Conservation (phyloP, 2,329 filamentous ascomycete species). For the Scleromitrula shiraiana region DNA sequence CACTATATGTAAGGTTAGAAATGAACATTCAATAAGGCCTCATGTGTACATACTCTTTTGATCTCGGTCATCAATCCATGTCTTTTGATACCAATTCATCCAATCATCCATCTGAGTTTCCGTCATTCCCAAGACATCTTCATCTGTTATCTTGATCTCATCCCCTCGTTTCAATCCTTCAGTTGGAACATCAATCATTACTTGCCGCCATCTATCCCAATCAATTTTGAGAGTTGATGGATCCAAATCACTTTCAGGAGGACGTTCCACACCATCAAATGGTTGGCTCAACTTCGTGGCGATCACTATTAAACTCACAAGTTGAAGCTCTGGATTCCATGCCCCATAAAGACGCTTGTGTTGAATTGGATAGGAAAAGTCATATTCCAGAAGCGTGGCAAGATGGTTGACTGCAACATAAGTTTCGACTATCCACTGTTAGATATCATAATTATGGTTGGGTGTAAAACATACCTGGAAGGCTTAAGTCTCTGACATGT, state of each 20-base stretch:
- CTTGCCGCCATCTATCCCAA: slow-evolving; percentile 62
- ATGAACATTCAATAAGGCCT: background rate
- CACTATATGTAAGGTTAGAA: slow-evolving; percentile 19
- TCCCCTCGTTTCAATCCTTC: slow-evolving; percentile 33
- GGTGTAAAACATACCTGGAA: slow-evolving; percentile 53
- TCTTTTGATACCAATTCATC: slow-evolving; percentile 69
- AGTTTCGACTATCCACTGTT: slow-evolving; percentile 47
- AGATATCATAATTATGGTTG: slow-evolving; percentile 16
- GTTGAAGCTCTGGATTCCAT: slow-evolving; percentile 64
- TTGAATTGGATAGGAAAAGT: slow-evolving; percentile 49
- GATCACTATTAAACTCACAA: slow-evolving; percentile 64
- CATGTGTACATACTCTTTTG: slow-evolving; percentile 29
- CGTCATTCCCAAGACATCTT: slow-evolving; percentile 55
- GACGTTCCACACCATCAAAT: slow-evolving; percentile 50
- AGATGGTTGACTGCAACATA: slow-evolving; percentile 53
- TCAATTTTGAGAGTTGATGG: slow-evolving; percentile 54
- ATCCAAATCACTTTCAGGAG: slow-evolving; percentile 43
- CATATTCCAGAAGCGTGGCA: slow-evolving; percentile 32
- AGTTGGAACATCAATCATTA: slow-evolving; percentile 33
- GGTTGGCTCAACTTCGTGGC: slow-evolving; percentile 75
- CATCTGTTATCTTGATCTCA: slow-evolving; percentile 49
- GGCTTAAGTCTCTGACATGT: slow-evolving; percentile 60
- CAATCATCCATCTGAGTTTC: slow-evolving; percentile 62
- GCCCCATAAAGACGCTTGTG: slow-evolving; percentile 37
- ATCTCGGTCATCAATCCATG: slow-evolving; percentile 45